These are phyloP conservation scores for Oenanthe sinensis DNA, from an alignment of 129 eudicot species.

Conservation along the genomic window DNA sequence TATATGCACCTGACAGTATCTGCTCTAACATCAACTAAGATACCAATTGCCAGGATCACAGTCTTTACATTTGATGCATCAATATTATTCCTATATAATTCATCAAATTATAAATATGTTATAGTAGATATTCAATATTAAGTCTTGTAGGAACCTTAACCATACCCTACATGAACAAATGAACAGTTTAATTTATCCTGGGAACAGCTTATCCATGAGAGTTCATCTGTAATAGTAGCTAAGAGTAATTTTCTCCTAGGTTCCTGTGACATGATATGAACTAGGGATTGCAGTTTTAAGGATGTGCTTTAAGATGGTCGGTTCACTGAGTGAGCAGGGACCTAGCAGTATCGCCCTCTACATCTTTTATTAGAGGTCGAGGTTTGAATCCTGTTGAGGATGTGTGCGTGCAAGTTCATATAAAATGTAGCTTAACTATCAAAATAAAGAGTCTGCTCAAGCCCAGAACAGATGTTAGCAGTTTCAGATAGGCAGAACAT, in stretches of 20 bases:
- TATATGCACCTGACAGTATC: neutral
- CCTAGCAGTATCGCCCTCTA: neutral
- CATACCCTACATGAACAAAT: neutral
- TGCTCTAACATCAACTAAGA: neutral
- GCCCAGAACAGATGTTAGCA: neutral
- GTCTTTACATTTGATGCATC: neutral
- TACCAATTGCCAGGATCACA: neutral
- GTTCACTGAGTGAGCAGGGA: neutral
- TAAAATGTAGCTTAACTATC: too few relatives aligned
- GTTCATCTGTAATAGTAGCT: neutral
- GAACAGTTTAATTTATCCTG: neutral
- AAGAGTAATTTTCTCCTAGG: neutral
- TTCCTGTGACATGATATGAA: neutral
- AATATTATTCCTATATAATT: neutral
- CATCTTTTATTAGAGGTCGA: neutral
- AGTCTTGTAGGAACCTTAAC: neutral
- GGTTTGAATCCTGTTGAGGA: neutral
- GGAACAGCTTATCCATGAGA: neutral
- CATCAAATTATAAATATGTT: neutral
- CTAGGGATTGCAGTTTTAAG: neutral
- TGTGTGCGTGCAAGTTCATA: neutral
- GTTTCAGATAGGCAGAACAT: neutral
- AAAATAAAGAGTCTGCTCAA: neutral
- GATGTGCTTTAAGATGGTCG: neutral
- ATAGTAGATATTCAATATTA: neutral